These are phyloP conservation scores for Phytophthora pinifolia DNA, from an alignment of 352 stramenopile species.

Conservation along the genomic window DNA sequence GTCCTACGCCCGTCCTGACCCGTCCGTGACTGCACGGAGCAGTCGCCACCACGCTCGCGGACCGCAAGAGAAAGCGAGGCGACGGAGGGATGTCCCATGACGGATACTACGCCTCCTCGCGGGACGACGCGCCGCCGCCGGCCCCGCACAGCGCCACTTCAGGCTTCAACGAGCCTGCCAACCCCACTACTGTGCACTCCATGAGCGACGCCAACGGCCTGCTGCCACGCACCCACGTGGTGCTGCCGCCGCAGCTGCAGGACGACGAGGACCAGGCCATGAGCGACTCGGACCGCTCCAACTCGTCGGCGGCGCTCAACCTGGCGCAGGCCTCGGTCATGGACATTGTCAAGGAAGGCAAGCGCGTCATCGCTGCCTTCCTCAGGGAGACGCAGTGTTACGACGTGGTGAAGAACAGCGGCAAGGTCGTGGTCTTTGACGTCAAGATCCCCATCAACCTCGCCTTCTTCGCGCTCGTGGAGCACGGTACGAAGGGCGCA, in stretches of 20 bases:
- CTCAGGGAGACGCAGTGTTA: constrained; percentile 92
- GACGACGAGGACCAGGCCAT: constrained; percentile 39
- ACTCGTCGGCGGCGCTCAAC: constrained; percentile 37
- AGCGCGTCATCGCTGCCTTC: constrained; percentile 86
- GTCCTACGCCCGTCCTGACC: constrained; percentile 4
- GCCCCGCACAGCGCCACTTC: constrained; percentile 30
- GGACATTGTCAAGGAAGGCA: constrained; percentile 79
- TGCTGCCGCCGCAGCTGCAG: constrained; percentile 20
- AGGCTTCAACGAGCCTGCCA: constrained; percentile 24
- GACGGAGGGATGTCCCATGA: constrained; percentile 64
- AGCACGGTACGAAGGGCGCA: constrained; percentile 90
- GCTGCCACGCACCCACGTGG: constrained; percentile 19
- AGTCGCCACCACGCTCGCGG: constrained; percentile 36
- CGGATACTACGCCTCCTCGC: constrained; percentile 53
- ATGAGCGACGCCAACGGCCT: constrained; percentile 25
- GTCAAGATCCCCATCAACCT: constrained; percentile 98
- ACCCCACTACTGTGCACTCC: constrained; percentile 18
- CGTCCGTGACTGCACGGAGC: constrained; percentile 25
- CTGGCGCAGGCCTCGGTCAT: constrained; percentile 47
- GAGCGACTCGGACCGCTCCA: constrained; percentile 23
- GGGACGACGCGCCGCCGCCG: constrained; percentile 32
- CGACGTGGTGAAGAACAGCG: constrained; percentile 95
- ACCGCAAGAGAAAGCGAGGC: constrained; percentile 62
- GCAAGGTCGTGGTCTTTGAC: constrained; percentile 98
- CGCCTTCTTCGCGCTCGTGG: constrained; percentile 98